These are phyloP conservation scores for Elaeis guineensis DNA, from an alignment of 176 grass and related monocot genomes.

Conservation along the genomic window DNA sequence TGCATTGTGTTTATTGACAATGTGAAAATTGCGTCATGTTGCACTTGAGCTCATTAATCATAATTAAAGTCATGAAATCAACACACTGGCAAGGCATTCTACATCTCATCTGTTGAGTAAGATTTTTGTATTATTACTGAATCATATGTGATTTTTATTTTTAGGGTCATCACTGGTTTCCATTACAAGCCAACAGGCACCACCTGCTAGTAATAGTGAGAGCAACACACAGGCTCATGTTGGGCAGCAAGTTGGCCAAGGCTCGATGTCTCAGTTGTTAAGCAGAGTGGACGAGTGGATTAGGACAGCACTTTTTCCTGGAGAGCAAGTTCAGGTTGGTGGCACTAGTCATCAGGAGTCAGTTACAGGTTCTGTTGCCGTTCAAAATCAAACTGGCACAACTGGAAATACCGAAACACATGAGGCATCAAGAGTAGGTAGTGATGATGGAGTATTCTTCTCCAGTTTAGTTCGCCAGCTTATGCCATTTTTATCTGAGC, in stretches of 20 bases:
- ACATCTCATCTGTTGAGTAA: not conserved
- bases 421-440: conserved; percentile 33
- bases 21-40: too few relatives aligned
- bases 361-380: conserved; percentile 16
- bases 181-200: conserved; percentile 28
- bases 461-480: conserved; percentile 65
- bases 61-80: too few relatives aligned
- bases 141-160: not conserved
- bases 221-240: conserved; percentile 27
- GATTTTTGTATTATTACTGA: not conserved
- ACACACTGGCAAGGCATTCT: too few relatives aligned
- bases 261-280: conserved; percentile 41
- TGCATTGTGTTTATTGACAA: too few relatives aligned
- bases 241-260: conserved; percentile 33
- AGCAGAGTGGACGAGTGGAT: conserved; percentile 39
- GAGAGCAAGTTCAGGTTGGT: conserved; percentile 33
- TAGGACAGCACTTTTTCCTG: conserved; percentile 34
- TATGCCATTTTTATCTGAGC: conserved; percentile 80
- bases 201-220: conserved; percentile 12
- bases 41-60: too few relatives aligned
- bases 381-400: conserved; percentile 22
- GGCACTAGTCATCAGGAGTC: conserved; percentile 36
- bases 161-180: not conserved
- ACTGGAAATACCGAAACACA: conserved; percentile 24
- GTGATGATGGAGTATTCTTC: conserved; percentile 64